Conservation (phyloP, 2,329 filamentous ascomycete genomes). For the Raffaelea arxii region DNA sequence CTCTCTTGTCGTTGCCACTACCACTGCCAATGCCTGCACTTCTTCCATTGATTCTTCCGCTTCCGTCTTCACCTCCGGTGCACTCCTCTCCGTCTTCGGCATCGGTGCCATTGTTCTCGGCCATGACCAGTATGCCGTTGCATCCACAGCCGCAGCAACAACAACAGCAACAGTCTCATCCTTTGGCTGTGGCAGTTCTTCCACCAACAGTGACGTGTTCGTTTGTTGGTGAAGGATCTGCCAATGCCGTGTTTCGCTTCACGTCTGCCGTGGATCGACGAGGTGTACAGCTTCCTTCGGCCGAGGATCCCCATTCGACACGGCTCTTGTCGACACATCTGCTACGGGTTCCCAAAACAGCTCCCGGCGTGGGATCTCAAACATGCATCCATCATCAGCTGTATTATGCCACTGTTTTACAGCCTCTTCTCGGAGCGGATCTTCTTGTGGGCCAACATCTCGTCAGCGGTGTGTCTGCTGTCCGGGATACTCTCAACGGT, state of each 20-base stretch:
- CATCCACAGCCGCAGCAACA: neutral
- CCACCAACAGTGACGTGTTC: constrained; percentile 18
- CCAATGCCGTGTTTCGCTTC: constrained; percentile 58
- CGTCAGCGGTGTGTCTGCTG: constrained; percentile 33
- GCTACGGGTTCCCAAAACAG: constrained; percentile 30
- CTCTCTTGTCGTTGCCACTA: neutral
- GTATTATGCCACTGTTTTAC: constrained; percentile 42
- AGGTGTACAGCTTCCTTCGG: too few species aligned
- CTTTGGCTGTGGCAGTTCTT: constrained; percentile 1
- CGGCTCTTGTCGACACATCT: constrained; percentile 8
- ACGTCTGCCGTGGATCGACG: neutral
- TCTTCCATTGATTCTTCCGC: too few species aligned
- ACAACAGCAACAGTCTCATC: neutral
- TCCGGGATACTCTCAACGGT: constrained; percentile 40
- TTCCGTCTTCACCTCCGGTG: too few species aligned
- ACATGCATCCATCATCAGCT: constrained; percentile 27
- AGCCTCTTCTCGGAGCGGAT: constrained; percentile 43
- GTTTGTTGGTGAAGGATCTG: constrained; percentile 56
- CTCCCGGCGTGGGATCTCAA: constrained; percentile 33
- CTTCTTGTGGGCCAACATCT: constrained; percentile 47
- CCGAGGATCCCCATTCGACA: too few species aligned
- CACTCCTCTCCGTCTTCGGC: too few species aligned
- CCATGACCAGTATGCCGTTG: neutral
- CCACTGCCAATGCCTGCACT: too few species aligned
- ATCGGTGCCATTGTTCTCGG: neutral